phyloP scores from a whole-genome alignment of 371 early-diverging fungal genomes.

The Zopfochytrium polystomum region DNA sequence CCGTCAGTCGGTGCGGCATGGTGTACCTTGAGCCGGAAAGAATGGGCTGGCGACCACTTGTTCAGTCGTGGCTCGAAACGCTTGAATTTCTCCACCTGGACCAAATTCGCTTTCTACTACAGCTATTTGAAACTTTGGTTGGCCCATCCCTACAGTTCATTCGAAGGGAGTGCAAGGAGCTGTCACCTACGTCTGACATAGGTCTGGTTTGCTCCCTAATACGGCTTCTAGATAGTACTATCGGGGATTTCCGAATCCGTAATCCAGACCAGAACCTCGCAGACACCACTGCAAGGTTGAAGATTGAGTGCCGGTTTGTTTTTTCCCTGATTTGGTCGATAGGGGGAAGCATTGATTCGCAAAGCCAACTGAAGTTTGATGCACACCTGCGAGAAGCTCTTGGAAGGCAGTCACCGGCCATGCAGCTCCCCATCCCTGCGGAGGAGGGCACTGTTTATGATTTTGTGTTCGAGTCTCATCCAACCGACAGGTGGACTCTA shows the following conservation, averaged over 20 bases:
- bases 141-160: slow-evolving; percentile 37
- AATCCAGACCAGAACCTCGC: slow-evolving; percentile 27
- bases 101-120: slow-evolving; percentile 20
- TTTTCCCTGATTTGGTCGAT: slow-evolving; percentile 48
- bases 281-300: slow-evolving; percentile 14
- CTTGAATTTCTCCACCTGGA: slow-evolving; percentile 31
- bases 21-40: slow-evolving; percentile 58
- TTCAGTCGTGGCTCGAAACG: slow-evolving; percentile 49
- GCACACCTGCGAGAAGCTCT: slow-evolving; percentile 24
- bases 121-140: slow-evolving; percentile 46
- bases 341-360: slow-evolving; percentile 51
- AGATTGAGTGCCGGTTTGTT: slow-evolving; percentile 44
- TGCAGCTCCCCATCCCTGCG: slow-evolving; percentile 29
- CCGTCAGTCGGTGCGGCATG: slow-evolving; percentile 63
- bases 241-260: slow-evolving; percentile 33
- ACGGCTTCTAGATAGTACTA: slow-evolving; percentile 43
- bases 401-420: slow-evolving; percentile 20
- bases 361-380: slow-evolving; percentile 50
- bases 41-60: slow-evolving; percentile 55
- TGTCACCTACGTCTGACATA: slow-evolving; percentile 52
- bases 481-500: slow-evolving; percentile 42
- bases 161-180: slow-evolving; percentile 50
- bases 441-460: slow-evolving; percentile 49
- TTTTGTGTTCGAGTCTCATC: slow-evolving; percentile 37
- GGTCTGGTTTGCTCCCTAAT: slow-evolving; percentile 52